A percentile compares a stretch with the other conserved stretches of the same genome.
Evolutionary conservation across 441 rosid genomes (phyloP).

Genomic region (Pelargonium cotyledonis): DNA sequence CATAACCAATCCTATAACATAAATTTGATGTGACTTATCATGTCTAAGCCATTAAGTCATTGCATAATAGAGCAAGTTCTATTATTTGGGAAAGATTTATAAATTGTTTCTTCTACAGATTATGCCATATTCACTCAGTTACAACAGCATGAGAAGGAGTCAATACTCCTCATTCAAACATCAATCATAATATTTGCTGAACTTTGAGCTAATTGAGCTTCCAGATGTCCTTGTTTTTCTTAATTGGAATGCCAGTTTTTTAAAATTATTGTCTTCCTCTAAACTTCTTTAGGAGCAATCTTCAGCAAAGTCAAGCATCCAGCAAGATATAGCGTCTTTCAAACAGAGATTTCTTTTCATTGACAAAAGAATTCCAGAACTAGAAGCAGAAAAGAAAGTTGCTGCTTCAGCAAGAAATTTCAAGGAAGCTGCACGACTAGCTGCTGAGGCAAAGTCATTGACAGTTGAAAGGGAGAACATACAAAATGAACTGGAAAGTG

Average conservation of each 20-base stretch:
- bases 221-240: neutral
- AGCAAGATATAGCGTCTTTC: constrained; percentile 63
- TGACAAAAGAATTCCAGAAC: constrained; percentile 76
- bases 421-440: constrained; percentile 85
- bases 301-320: constrained; percentile 68
- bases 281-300: constrained; percentile 51
- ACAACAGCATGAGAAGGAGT: neutral
- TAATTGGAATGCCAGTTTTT: neutral
- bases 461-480: constrained; percentile 53
- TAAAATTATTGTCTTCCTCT: neutral
- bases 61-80: neutral
- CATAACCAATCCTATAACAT: neutral
- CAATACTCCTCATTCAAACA: neutral
- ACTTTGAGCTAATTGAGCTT: neutral
- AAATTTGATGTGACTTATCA: neutral
- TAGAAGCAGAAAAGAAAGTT: constrained; percentile 83
- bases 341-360: constrained; percentile 65
- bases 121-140: neutral
- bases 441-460: constrained; percentile 81
- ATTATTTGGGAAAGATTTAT: neutral
- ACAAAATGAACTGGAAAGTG: constrained; percentile 48
- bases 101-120: neutral
- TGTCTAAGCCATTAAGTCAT: neutral
- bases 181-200: neutral
- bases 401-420: constrained; percentile 83